These are phyloP conservation scores for Achlya hypogyna DNA, from an alignment of 352 stramenopile genomes.

Conservation along the genomic window DNA sequence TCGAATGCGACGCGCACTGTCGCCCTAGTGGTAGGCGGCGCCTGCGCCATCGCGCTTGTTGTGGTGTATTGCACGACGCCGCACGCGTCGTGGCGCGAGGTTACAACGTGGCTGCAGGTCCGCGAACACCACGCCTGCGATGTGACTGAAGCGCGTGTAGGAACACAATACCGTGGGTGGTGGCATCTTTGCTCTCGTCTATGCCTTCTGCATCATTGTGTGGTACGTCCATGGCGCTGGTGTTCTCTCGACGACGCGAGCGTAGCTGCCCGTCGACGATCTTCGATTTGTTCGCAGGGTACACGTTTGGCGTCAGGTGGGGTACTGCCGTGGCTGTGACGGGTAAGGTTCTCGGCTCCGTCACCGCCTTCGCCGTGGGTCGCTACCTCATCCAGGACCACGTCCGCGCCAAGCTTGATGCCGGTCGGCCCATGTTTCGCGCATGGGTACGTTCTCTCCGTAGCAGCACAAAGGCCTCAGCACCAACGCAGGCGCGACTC, in stretches of 20 bases:
- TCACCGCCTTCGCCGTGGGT: constrained; percentile 58
- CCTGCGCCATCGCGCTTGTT: not conserved
- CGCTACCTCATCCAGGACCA: constrained; percentile 50
- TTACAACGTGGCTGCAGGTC: not conserved
- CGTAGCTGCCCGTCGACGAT: constrained; percentile 58
- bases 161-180: not conserved
- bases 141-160: too few species aligned
- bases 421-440: constrained; percentile 55
- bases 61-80: not conserved
- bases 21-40: not conserved
- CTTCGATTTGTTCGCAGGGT: constrained; percentile 66
- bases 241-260: not conserved
- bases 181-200: not conserved
- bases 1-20: not conserved
- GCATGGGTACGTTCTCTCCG: constrained; percentile 27
- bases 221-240: not conserved
- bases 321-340: constrained; percentile 44
- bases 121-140: too few species aligned
- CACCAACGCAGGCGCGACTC: constrained; percentile 35
- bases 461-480: not conserved
- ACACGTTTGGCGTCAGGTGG: constrained; percentile 70
- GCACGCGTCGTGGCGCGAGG: not conserved
- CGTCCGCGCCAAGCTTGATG: constrained; percentile 59
- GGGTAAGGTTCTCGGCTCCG: constrained; percentile 56
- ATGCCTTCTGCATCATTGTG: not conserved